A percentile compares a stretch with the other conserved stretches of the same genome.
Evolutionary conservation across 2,329 filamentous ascomycete species (phyloP).

Genomic region (Botrytis elliptica): DNA sequence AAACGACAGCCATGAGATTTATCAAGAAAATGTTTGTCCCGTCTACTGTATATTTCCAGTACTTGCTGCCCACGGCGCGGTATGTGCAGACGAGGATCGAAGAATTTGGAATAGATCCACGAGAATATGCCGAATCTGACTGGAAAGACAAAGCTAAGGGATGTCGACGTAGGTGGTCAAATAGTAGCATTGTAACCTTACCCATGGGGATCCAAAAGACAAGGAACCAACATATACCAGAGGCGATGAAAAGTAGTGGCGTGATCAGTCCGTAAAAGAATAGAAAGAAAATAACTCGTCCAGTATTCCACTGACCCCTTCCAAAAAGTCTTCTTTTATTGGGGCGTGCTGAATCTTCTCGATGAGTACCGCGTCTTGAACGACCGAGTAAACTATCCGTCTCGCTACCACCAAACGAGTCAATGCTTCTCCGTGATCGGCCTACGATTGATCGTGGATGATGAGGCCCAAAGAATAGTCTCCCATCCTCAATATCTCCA

Average conservation of each 20-base stretch:
- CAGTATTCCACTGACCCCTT: conserved; percentile 91
- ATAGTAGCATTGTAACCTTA: conserved; percentile 84
- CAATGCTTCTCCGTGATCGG: conserved; percentile 81
- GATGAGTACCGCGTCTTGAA: conserved; percentile 50
- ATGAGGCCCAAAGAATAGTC: conserved; percentile 88
- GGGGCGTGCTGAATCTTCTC: conserved; percentile 44
- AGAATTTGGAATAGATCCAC: conserved; percentile 69
- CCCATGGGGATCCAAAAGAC: conserved; percentile 99
- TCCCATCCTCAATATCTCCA: conserved; percentile 91
- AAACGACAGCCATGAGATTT: conserved; percentile 90
- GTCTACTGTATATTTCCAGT: conserved; percentile 99
- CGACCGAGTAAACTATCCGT: conserved; percentile 83
- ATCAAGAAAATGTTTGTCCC: conserved; percentile 99
- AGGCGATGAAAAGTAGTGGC: conserved; percentile 81
- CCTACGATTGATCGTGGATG: conserved; percentile 77
- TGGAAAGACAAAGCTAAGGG: conserved; percentile 92
- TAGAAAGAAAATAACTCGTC: conserved; percentile 90
- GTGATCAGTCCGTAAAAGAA: conserved; percentile 94
- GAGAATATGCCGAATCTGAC: conserved; percentile 74
- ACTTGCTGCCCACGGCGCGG: conserved; percentile 86
- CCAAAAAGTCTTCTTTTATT: conserved; percentile 88
- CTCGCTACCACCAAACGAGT: conserved; percentile 73
- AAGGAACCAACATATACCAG: conserved; percentile 87
- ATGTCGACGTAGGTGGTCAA: conserved; percentile 88
- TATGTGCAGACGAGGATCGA: conserved; percentile 96